Percentiles rank a stretch among this genome's conserved stretches.
phyloP scores from a whole-genome alignment of 306 rosid species.

The Cajanus cajan region DNA sequence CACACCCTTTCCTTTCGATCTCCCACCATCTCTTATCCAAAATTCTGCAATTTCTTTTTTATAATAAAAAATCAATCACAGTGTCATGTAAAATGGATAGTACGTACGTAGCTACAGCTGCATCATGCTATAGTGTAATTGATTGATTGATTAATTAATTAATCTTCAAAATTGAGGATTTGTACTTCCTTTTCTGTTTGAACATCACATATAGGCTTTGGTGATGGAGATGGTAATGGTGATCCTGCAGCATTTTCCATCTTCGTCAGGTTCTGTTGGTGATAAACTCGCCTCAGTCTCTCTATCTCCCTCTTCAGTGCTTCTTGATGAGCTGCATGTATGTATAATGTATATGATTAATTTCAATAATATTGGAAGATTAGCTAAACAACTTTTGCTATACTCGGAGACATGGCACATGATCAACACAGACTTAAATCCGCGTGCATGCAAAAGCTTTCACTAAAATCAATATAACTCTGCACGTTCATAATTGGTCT shows the following conservation, averaged over 20 bases:
- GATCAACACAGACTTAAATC: slow-evolving; percentile 30
- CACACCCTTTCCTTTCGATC: background rate
- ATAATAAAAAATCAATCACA: slow-evolving; percentile 41
- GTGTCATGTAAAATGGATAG: background rate
- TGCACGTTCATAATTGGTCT: slow-evolving; percentile 36
- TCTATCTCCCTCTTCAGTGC: slow-evolving; percentile 96
- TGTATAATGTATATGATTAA: background rate
- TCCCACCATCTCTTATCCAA: slow-evolving; percentile 1
- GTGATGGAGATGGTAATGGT: slow-evolving; percentile 36
- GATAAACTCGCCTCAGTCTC: slow-evolving; percentile 82
- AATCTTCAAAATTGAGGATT: slow-evolving; percentile 40
- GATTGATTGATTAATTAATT: too few relatives aligned
- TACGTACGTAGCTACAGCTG: slow-evolving; percentile 15
- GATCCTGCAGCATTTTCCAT: slow-evolving; percentile 45
- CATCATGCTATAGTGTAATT: background rate
- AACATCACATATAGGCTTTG: slow-evolving; percentile 32
- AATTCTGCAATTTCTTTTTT: slow-evolving; percentile 31
- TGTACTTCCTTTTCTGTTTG: slow-evolving; percentile 53
- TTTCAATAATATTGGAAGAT: slow-evolving; percentile 5
- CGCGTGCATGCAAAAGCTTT: slow-evolving; percentile 42
- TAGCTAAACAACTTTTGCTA: slow-evolving; percentile 11
- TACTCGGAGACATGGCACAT: slow-evolving; percentile 35
- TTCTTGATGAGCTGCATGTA: slow-evolving; percentile 89
- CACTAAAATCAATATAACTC: slow-evolving; percentile 26
- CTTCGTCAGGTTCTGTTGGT: slow-evolving; percentile 63